Percentiles rank a stretch among this genome's conserved stretches.
phyloP scores from a whole-genome alignment of 768 basidiomycete genomes.

The Hygrocybe punicea region DNA sequence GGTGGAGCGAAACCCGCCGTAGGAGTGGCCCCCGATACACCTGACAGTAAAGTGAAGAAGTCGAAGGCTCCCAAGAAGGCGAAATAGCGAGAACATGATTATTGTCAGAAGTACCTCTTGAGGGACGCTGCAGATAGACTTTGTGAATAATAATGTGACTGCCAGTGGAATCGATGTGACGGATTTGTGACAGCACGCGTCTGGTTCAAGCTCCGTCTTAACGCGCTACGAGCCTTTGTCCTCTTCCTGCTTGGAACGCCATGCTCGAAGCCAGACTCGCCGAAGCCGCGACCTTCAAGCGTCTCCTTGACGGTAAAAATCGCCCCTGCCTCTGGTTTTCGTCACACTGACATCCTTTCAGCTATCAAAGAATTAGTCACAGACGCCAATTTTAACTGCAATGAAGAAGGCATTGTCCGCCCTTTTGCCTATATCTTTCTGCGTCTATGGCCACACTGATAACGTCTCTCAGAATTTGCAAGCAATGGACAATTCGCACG shows the following conservation, averaged over 20 bases:
- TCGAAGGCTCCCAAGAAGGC: too few relatives aligned
- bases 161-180: too few relatives aligned
- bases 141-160: too few relatives aligned
- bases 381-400: slow-evolving; percentile 97
- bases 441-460: neutral
- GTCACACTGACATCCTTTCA: slow-evolving; percentile 28
- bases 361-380: slow-evolving; percentile 97
- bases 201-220: neutral
- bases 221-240: neutral
- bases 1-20: too few relatives aligned
- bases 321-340: neutral
- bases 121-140: too few relatives aligned
- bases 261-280: slow-evolving; percentile 92
- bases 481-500: slow-evolving; percentile 99
- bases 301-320: slow-evolving; percentile 81
- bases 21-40: too few relatives aligned
- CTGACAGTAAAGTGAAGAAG: too few relatives aligned
- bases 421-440: neutral
- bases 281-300: slow-evolving; percentile 87
- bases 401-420: slow-evolving; percentile 76
- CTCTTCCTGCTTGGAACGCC: slow-evolving; percentile 11
- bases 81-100: too few relatives aligned
- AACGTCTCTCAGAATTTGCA: slow-evolving; percentile 57
- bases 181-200: too few relatives aligned
- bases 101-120: too few relatives aligned